Base-by-base conservation (phyloP, 768 basidiomycete genomes). In the Tylopilus subfusipes region DNA sequence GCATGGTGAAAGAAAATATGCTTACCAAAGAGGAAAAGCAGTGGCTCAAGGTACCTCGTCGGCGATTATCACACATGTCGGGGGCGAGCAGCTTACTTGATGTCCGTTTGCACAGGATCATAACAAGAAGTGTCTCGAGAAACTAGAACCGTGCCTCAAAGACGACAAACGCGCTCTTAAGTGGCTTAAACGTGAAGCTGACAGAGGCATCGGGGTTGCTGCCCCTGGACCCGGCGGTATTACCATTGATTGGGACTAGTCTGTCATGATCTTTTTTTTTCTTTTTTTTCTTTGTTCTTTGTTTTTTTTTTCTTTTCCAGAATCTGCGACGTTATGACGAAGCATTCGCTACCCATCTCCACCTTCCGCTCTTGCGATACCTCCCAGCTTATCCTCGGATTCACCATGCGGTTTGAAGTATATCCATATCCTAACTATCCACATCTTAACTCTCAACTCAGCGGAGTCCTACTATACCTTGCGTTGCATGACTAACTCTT, bases 1-100 rank as follows among this genome's bases (percentile, higher is more conserved):
- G 82, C 61, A 88, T 98, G 84, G 86, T 98, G 48, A 88, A 92
- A 66, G 88, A 85, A 44, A 77, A 68, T 48, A 84, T 97, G 81
- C 80, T 98, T 52, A 84, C 87, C 18, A 90, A 86, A 67, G 86
- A 89, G 56, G 93, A 98, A 75, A 86, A 82, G 58, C 73, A 80
- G 51, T 98, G 96, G 96, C 65, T 98, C 46, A 88, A 87, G 76
- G 85, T 84, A 56, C 47, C 6, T 48, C 2, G 76, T 69, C 33
- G 34, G 50, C n/a, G 38, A 38, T 60, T 33, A 36, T 58, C 30
- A 42, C 18, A n/a, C 34, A 30, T 34, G 12, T 44, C 29, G n/a
- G 38, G 34, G 34, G 10, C 24, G 8, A 44, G 30, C 10, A 43
- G 48, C 42, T 57, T 48, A 55, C 53, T 51, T 46, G 22, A 50